These are phyloP conservation scores for Penicillium lividum DNA, from an alignment of 495 filamentous ascomycete species.

Conservation along the genomic window DNA sequence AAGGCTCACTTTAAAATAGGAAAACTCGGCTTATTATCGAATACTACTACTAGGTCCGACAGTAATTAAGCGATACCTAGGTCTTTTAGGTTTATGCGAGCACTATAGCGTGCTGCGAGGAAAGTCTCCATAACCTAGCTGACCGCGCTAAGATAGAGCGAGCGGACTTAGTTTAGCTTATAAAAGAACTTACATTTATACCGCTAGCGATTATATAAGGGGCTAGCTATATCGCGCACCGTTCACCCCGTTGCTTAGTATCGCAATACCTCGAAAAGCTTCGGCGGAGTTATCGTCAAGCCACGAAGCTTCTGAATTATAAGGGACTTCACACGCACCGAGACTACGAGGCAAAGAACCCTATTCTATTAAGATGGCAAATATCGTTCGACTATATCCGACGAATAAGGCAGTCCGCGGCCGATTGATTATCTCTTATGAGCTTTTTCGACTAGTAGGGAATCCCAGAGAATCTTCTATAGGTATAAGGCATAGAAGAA, in stretches of 20 bases:
- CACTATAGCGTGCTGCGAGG: no score
- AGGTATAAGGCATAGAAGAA: background rate
- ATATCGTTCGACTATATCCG: conserved; percentile 34
- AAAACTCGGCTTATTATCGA: no score
- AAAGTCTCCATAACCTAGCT: no score
- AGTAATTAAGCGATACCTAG: no score
- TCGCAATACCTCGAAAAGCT: conserved; percentile 40
- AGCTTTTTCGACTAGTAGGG: conserved; percentile 24
- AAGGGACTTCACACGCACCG: conserved; percentile 8
- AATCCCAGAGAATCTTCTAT: conserved; percentile 9
- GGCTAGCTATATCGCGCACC: conserved; percentile 43
- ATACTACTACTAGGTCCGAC: no score
- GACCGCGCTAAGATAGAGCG: no score
- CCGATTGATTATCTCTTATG: conserved; percentile 30
- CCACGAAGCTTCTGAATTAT: background rate
- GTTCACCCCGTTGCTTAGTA: background rate
- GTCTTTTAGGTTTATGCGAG: no score
- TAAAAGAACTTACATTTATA: conserved; percentile 29
- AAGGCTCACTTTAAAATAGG: no score
- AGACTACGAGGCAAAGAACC: conserved; percentile 23
- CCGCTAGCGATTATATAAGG: conserved; percentile 53
- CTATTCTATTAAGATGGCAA: conserved; percentile 30
- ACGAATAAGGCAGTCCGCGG: conserved; percentile 17
- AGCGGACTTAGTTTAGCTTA: conserved; percentile 11
- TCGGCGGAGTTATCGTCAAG: conserved; percentile 8